Evolutionary conservation across 2,329 filamentous ascomycete species (phyloP).

Genomic region (Colletotrichum sp.): DNA sequence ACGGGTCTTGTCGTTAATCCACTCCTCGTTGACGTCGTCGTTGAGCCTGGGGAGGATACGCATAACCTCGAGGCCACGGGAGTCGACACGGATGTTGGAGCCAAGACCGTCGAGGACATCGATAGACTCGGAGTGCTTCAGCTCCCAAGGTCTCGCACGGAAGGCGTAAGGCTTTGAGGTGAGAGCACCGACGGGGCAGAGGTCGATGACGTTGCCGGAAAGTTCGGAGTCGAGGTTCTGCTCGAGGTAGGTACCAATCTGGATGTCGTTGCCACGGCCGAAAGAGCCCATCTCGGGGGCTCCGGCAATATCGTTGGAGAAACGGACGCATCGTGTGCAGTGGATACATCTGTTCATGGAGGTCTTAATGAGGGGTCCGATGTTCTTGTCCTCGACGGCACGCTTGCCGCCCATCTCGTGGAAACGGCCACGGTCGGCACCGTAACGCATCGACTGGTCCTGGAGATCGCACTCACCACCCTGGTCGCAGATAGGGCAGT

Average conservation of each 20-base stretch:
- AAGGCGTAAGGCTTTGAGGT: slow-evolving; percentile 98
- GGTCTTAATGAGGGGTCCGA: slow-evolving; percentile 96
- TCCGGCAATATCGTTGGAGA: slow-evolving; percentile 96
- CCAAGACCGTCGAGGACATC: slow-evolving; percentile 93
- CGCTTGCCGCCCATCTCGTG: slow-evolving; percentile 96
- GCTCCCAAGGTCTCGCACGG: slow-evolving; percentile 94
- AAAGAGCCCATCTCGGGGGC: slow-evolving; percentile 94
- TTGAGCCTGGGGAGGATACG: slow-evolving; percentile 90
- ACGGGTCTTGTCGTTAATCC: slow-evolving; percentile 98
- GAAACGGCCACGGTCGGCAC: slow-evolving; percentile 93
- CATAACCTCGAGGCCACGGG: slow-evolving; percentile 95
- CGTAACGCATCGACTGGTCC: slow-evolving; percentile 99
- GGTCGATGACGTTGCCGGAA: slow-evolving; percentile 96
- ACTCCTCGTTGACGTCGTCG: slow-evolving; percentile 98
- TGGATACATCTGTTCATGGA: slow-evolving; percentile 99
- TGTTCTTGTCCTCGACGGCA: slow-evolving; percentile 99
- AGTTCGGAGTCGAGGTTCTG: slow-evolving; percentile 92
- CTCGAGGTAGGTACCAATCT: slow-evolving; percentile 98
- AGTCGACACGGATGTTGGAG: slow-evolving; percentile 93
- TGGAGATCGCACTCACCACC: slow-evolving; percentile 99
- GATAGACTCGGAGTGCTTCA: slow-evolving; percentile 94
- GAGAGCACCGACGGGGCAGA: slow-evolving; percentile 95
- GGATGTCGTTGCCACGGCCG: slow-evolving; percentile 94
- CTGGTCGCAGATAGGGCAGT: slow-evolving; percentile 98
- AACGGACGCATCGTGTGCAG: slow-evolving; percentile 96